Evolutionary conservation across 2,329 filamentous ascomycete genomes (phyloP).

Genomic region (Penicillium sp.): DNA sequence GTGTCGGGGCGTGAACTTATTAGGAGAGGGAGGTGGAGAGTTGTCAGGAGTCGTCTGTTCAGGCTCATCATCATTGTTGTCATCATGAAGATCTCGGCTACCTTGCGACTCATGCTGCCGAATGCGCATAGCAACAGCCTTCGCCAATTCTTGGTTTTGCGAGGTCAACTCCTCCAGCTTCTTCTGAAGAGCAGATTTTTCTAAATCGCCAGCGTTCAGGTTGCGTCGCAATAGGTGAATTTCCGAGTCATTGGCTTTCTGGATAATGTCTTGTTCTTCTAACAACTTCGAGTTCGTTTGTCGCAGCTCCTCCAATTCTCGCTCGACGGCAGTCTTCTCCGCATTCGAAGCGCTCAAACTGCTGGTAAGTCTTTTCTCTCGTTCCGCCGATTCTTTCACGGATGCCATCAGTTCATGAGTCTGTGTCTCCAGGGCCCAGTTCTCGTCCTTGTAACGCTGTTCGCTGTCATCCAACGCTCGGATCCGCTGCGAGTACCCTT

Average conservation of each 20-base stretch:
- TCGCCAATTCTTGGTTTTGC: constrained; percentile 89
- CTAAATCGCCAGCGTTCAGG: constrained; percentile 73
- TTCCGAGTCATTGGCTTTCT: constrained; percentile 88
- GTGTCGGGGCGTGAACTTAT: constrained; percentile 88
- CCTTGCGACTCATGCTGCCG: constrained; percentile 66
- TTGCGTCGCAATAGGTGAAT: constrained; percentile 79
- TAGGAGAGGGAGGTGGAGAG: constrained; percentile 84
- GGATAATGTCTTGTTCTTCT: constrained; percentile 74
- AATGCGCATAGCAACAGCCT: constrained; percentile 74
- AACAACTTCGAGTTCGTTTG: constrained; percentile 72
- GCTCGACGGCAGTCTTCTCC: constrained; percentile 76
- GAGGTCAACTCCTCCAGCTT: constrained; percentile 84
- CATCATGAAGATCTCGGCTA: constrained; percentile 59
- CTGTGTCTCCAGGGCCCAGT: constrained; percentile 94
- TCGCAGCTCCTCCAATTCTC: constrained; percentile 88
- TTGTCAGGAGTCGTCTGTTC: constrained; percentile 80
- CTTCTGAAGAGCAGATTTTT: constrained; percentile 74
- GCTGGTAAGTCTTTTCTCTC: constrained; percentile 78
- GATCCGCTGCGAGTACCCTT: constrained; percentile 76
- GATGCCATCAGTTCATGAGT: constrained; percentile 77
- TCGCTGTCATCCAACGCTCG: constrained; percentile 89
- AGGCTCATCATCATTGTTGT: constrained; percentile 63
- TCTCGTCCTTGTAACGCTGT: constrained; percentile 95
- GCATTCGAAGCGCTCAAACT: constrained; percentile 67
- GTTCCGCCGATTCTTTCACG: constrained; percentile 74